Percentiles rank a stretch among this genome's conserved stretches.
phyloP scores from a whole-genome alignment of 1,139 yeast species.

The Zhuliangozyma blackwelliae region DNA sequence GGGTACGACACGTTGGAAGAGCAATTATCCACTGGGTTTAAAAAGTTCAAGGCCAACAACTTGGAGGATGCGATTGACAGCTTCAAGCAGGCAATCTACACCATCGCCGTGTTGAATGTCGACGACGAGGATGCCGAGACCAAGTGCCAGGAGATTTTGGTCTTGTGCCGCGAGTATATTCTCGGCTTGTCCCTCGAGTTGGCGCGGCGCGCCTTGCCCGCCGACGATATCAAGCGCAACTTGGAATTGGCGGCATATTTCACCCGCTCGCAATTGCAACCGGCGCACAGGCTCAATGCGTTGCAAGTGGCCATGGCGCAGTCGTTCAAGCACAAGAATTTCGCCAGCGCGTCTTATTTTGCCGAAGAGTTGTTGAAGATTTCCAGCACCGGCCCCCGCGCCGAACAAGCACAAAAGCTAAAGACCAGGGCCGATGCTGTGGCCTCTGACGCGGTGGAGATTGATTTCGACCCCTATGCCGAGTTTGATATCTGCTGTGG shows the following conservation, averaged over 20 bases:
- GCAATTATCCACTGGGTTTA: slow-evolving; percentile 72
- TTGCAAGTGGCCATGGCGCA: slow-evolving; percentile 94
- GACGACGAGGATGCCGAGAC: slow-evolving; percentile 69
- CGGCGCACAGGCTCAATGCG: slow-evolving; percentile 82
- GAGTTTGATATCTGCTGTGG: slow-evolving; percentile 88
- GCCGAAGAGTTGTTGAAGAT: slow-evolving; percentile 78
- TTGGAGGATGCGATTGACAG: slow-evolving; percentile 72
- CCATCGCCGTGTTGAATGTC: slow-evolving; percentile 69
- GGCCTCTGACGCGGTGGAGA: slow-evolving; percentile 81
- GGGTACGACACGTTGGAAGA: slow-evolving; percentile 69
- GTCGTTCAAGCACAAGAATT: slow-evolving; percentile 84
- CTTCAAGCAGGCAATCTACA: slow-evolving; percentile 78
- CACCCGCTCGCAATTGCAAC: slow-evolving; percentile 77
- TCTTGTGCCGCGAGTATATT: slow-evolving; percentile 83
- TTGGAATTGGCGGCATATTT: slow-evolving; percentile 95
- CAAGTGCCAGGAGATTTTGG: slow-evolving; percentile 68
- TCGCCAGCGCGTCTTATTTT: slow-evolving; percentile 82
- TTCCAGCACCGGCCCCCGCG: slow-evolving; percentile 68
- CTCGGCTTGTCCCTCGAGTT: slow-evolving; percentile 88
- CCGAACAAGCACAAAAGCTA: slow-evolving; percentile 83
- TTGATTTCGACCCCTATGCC: slow-evolving; percentile 89
- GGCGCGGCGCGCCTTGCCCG: slow-evolving; percentile 74
- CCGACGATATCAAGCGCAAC: slow-evolving; percentile 72
- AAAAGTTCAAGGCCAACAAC: slow-evolving; percentile 76
- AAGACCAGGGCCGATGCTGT: slow-evolving; percentile 74